Conservation (phyloP, 2,329 filamentous ascomycete genomes). For the Malbranchea cinnamomea region DNA sequence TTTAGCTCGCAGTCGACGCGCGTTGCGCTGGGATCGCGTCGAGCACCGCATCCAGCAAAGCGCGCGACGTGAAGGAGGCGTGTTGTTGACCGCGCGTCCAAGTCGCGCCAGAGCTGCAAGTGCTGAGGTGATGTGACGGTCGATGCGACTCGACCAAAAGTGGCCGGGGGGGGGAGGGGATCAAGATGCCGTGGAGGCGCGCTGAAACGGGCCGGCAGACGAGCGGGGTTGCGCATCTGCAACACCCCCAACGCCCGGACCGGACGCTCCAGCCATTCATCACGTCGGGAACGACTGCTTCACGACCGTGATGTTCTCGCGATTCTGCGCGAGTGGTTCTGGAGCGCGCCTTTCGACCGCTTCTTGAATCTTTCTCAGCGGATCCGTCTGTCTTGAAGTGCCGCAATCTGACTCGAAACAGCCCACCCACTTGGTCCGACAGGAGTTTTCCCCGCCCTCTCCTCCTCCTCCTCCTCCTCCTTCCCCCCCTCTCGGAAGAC, state of each 20-base stretch:
- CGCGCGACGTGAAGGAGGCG: too few relatives aligned
- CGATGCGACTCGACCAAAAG: too few relatives aligned
- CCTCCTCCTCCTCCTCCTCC: not conserved
- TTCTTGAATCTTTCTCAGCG: conserved; percentile 6
- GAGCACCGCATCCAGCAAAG: too few relatives aligned
- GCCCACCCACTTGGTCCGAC: not conserved
- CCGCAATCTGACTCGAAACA: conserved; percentile 3
- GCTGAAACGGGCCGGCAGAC: not conserved
- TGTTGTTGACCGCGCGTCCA: too few relatives aligned
- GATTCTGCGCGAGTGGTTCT: conserved; percentile 5
- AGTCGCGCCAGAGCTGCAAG: too few relatives aligned
- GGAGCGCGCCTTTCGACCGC: conserved; percentile 2
- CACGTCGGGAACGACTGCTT: conserved; percentile 8
- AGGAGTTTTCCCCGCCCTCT: not conserved
- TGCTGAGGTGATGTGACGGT: too few relatives aligned
- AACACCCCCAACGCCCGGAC: not conserved
- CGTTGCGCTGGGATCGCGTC: too few relatives aligned
- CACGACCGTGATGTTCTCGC: conserved; percentile 9
- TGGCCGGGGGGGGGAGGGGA: too few relatives aligned
- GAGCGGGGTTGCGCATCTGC: not conserved
- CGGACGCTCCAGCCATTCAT: conserved; percentile 7
- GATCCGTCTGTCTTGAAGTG: conserved; percentile 6
- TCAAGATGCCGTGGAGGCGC: too few relatives aligned
- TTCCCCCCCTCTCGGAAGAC: not conserved
- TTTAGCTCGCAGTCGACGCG: too few relatives aligned